phyloP scores from a whole-genome alignment of 208 protist species.

The Angomonas deanei region DNA sequence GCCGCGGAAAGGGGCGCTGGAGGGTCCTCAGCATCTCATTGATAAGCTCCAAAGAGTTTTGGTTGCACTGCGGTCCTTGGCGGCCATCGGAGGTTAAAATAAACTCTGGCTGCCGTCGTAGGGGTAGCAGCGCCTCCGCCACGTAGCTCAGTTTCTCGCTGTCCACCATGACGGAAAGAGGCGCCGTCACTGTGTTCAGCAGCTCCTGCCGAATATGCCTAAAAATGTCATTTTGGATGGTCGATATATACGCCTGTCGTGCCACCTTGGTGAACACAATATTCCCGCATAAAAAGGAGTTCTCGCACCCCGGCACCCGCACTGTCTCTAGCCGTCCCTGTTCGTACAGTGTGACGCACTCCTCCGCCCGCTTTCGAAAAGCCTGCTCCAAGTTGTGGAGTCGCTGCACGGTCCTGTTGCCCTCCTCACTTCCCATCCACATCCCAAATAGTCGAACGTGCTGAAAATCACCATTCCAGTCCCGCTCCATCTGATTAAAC shows the following conservation, averaged over 20 bases:
- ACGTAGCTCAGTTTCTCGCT: conserved; percentile 22
- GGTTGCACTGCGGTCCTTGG: not conserved
- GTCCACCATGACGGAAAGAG: conserved; percentile 25
- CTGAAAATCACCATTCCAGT: conserved; percentile 54
- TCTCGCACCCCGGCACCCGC: conserved; percentile 20
- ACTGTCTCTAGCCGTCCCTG: not conserved
- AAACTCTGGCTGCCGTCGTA: conserved; percentile 37
- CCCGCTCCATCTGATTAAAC: conserved; percentile 28
- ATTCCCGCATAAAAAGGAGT: conserved; percentile 44
- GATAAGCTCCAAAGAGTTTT: not conserved
- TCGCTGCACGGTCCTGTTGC: conserved; percentile 5
- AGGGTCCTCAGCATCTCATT: conserved; percentile 14
- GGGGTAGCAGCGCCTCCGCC: conserved; percentile 38
- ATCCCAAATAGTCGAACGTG: conserved; percentile 23
- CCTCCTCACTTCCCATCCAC: conserved; percentile 15
- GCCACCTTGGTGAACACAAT: conserved; percentile 39
- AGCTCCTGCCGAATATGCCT: conserved; percentile 16
- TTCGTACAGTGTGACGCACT: conserved; percentile 6
- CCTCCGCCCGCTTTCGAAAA: conserved; percentile 18
- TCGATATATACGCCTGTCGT: conserved; percentile 13
- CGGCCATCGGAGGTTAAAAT: conserved; percentile 22
- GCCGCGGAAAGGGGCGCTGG: conserved; percentile 8
- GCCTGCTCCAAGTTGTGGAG: conserved; percentile 16
- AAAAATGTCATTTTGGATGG: conserved; percentile 25
- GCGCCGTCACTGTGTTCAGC: conserved; percentile 18